phyloP scores from a whole-genome alignment of 345 rosid species.

The Turnera subulata region DNA sequence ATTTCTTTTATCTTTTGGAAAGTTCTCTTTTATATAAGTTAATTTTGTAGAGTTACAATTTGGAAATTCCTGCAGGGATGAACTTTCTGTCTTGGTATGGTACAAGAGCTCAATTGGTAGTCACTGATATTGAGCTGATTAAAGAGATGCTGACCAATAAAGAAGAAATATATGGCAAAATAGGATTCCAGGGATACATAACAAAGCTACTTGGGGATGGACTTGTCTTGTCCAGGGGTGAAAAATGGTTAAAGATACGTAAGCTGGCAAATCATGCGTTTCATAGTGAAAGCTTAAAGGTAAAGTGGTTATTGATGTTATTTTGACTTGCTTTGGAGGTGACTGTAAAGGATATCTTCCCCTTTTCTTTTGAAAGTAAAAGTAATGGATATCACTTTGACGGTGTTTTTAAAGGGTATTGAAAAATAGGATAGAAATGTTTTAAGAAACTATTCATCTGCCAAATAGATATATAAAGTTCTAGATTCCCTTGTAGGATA shows the following conservation, averaged over 20 bases:
- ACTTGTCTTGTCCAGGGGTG: slow-evolving; percentile 9
- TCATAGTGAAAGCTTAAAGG: slow-evolving; percentile 20
- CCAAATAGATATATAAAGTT: too few species aligned
- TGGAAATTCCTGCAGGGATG: background rate
- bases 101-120: slow-evolving; percentile 3
- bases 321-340: too few species aligned
- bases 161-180: slow-evolving; percentile 10
- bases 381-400: too few species aligned
- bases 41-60: too few species aligned
- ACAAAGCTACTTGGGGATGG: slow-evolving; percentile 13
- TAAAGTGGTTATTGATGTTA: background rate
- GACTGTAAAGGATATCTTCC: too few species aligned
- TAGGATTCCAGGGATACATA: background rate
- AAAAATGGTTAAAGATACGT: slow-evolving; percentile 21
- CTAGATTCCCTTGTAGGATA: slow-evolving; percentile 6
- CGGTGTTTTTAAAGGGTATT: too few species aligned
- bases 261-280: slow-evolving; percentile 20
- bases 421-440: too few species aligned
- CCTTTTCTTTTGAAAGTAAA: too few species aligned
- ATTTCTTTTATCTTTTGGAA: background rate
- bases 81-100: slow-evolving; percentile 14
- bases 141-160: slow-evolving; percentile 14
- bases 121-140: slow-evolving; percentile 13
- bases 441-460: too few species aligned
- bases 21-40: background rate